A percentile compares a stretch with the other conserved stretches of the same genome.
Conservation (phyloP, 139 green algal species). For the Micractinium sp. region DNA sequence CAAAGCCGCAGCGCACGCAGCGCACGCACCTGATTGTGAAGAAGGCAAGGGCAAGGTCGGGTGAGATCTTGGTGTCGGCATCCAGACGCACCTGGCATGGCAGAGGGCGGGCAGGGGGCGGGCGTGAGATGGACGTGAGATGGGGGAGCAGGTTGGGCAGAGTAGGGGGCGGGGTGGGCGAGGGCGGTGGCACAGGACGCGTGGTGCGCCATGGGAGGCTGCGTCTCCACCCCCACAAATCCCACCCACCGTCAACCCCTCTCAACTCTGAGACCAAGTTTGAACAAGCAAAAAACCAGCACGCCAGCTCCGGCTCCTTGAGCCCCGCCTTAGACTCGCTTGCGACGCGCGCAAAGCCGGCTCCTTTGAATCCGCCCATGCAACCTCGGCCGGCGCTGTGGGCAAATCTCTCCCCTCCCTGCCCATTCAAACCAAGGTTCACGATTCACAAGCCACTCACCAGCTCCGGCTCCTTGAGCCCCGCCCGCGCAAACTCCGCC, state of each 20-base stretch:
- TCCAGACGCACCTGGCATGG: constrained; percentile 88
- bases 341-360: too few species aligned
- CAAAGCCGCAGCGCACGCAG: too few species aligned
- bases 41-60: constrained; percentile 86
- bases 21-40: constrained; percentile 72
- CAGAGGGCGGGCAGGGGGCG: background rate
- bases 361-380: too few species aligned
- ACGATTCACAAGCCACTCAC: background rate
- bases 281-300: background rate
- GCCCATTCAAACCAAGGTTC: too few species aligned
- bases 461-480: constrained; percentile 87
- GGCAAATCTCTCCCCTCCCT: too few species aligned
- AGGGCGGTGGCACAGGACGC: too few species aligned
- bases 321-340: constrained; percentile 68
- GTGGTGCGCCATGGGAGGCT: too few species aligned
- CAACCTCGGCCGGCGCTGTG: constrained; percentile 92
- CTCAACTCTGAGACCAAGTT: too few species aligned
- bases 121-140: background rate
- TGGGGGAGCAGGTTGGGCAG: background rate
- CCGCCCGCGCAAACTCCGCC: constrained; percentile 93
- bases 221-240: too few species aligned
- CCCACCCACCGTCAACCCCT: too few species aligned
- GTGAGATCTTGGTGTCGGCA: constrained; percentile 87
- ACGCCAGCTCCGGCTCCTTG: constrained; percentile 77
- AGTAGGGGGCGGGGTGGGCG: too few species aligned